phyloP scores from a whole-genome alignment of 2,329 filamentous ascomycete genomes.

The Endoconidiophora polonica region DNA sequence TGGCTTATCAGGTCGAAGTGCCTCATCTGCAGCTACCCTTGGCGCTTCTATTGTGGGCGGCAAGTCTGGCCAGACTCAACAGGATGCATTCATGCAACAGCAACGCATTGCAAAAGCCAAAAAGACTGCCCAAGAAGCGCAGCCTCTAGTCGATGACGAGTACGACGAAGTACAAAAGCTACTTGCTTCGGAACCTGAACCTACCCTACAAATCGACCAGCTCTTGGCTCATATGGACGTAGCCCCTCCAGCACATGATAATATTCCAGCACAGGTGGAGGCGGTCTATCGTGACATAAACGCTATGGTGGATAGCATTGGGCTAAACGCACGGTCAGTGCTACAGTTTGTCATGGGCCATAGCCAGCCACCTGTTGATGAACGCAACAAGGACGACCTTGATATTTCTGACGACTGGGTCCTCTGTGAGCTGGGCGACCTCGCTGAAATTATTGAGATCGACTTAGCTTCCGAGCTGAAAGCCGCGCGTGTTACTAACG shows the following conservation, averaged over 20 bases:
- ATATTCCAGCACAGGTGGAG: constrained; percentile 45
- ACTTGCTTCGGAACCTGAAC: constrained; percentile 41
- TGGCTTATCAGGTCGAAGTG: constrained; percentile 24
- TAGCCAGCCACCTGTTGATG: constrained; percentile 33
- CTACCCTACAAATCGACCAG: constrained; percentile 45
- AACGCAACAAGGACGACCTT: constrained; percentile 49
- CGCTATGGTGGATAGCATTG: constrained; percentile 85
- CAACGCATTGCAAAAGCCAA: constrained; percentile 35
- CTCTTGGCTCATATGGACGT: constrained; percentile 49
- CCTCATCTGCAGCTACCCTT: constrained; percentile 34
- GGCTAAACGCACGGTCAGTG: constrained; percentile 61
- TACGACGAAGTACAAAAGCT: constrained; percentile 50
- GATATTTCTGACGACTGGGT: constrained; percentile 54
- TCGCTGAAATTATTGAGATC: constrained; percentile 46
- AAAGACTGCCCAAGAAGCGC: constrained; percentile 39
- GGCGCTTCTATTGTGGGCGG: constrained; percentile 12
- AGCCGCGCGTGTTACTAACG: constrained; percentile 48
- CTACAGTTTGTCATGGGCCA: constrained; percentile 52
- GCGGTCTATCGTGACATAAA: constrained; percentile 66
- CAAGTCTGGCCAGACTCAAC: constrained; percentile 21
- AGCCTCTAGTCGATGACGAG: constrained; percentile 48
- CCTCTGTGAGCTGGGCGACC: constrained; percentile 55
- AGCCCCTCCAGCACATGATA: constrained; percentile 35
- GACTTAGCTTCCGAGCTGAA: constrained; percentile 50
- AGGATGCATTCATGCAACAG: constrained; percentile 32